Evolutionary conservation across 257 asterid species (phyloP), one percentile per base, ranked within the genome.

Genomic region (Nicotiana otophora): DNA sequence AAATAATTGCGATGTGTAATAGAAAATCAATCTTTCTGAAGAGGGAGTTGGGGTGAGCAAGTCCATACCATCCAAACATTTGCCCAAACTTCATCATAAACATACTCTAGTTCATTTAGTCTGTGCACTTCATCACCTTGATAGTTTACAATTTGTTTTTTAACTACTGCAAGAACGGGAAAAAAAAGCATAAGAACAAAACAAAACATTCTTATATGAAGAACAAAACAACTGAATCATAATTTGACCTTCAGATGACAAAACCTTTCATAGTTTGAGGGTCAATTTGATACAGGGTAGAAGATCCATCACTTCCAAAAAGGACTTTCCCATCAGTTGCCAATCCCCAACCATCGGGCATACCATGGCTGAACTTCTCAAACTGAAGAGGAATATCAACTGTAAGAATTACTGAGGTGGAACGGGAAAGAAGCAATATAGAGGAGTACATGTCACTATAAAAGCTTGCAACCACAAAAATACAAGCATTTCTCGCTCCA

Each of bases 281-380:
- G 72, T 91, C 92, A 81, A 96, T 89, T 76, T 90, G 89, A 88
- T 96, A 96, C 87, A 96, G 82, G 16, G 92, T 90, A 84, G 99
- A 96, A 84, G 93, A 84, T 86, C 99, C 99, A 88, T 94, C 99
- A 80, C 91, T 91, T 82, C 99, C 99, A 85, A 89, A 94, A 83
- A 96, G 28, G 83, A 91, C 75, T 84, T 90, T 85, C 68, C 93
- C 98, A 83, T 96, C 92, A 62, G 97, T 96, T 83, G 99, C 94
- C 92, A 94, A 87, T 31, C 99, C 98, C 99, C 99, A 96, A 58
- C 99, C 99, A 90, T 96, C 99, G 69, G 89, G 82, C 99, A 96
- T 96, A 62, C 86, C 91, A 86, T 92, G 92, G 53, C 85, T 83
- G 80, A 94, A 96, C 70, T 77, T 87, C 81, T 77, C 84, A 85